These are phyloP conservation scores for Cryptococcus sp. DNA, from an alignment of 1,284 basidiomycete species.

Conservation along the genomic window DNA sequence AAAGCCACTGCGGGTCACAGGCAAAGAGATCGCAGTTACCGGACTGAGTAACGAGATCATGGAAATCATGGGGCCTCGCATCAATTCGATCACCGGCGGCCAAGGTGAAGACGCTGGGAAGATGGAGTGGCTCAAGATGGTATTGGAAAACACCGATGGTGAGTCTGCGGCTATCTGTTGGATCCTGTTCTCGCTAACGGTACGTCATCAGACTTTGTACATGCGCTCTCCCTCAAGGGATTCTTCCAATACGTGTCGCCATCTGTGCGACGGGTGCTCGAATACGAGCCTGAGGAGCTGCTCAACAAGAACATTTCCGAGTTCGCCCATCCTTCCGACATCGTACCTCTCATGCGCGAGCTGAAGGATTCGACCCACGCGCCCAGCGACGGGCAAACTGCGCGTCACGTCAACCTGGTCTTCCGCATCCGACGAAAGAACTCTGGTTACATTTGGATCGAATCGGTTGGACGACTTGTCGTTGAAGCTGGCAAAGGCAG, in stretches of 20 bases:
- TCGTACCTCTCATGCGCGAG: constrained; percentile 87
- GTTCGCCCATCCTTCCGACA: constrained; percentile 83
- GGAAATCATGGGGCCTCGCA: constrained; percentile 36
- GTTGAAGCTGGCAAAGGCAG: constrained; percentile 85
- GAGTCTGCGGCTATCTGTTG: constrained; percentile 14
- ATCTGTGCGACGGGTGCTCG: constrained; percentile 70
- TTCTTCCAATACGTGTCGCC: constrained; percentile 88
- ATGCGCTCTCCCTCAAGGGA: constrained; percentile 92
- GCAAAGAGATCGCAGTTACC: constrained; percentile 18
- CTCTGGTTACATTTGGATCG: constrained; percentile 78
- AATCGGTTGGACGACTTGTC: constrained; percentile 79
- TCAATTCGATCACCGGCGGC: constrained; percentile 22
- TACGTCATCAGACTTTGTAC: constrained; percentile 69
- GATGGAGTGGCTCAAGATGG: constrained; percentile 58
- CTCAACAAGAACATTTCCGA: constrained; percentile 74
- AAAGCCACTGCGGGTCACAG: constrained; percentile 29
- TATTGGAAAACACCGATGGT: constrained; percentile 64
- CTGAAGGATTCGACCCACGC: constrained; percentile 72
- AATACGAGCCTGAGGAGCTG: constrained; percentile 78
- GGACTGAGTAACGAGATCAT: constrained; percentile 39
- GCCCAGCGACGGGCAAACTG: constrained; percentile 37
- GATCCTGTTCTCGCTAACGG: constrained; percentile 2
- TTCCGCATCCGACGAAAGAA: constrained; percentile 71
- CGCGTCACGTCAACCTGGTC: constrained; percentile 67
- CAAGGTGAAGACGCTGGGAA: constrained; percentile 46